Evolutionary conservation across 2,329 filamentous ascomycete species (phyloP).

Genomic region (Fusarium haematococcum): DNA sequence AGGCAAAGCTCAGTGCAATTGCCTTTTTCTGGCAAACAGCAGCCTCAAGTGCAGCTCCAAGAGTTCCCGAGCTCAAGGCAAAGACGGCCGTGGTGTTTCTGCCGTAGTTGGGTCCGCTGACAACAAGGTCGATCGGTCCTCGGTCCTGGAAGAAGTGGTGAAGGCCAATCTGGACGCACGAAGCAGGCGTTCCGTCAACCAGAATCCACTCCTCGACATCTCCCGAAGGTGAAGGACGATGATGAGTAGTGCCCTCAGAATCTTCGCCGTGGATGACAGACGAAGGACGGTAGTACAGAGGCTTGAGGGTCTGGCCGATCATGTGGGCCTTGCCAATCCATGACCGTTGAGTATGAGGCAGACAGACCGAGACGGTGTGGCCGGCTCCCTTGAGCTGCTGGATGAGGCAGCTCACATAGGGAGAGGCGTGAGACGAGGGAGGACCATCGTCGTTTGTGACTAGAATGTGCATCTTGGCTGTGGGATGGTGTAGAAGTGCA

Average conservation of each 20-base stretch:
- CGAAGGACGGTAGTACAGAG: conserved; percentile 82
- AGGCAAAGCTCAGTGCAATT: conserved; percentile 91
- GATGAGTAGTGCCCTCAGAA: conserved; percentile 74
- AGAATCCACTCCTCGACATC: conserved; percentile 82
- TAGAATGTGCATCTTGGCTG: conserved; percentile 68
- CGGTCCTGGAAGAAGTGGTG: conserved; percentile 82
- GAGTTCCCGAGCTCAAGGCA: conserved; percentile 79
- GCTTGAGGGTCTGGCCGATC: conserved; percentile 87
- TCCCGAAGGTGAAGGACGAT: conserved; percentile 64
- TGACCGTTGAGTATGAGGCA: conserved; percentile 91
- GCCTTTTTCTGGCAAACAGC: conserved; percentile 76
- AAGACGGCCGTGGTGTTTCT: conserved; percentile 86
- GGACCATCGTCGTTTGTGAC: conserved; percentile 86
- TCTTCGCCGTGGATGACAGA: conserved; percentile 54
- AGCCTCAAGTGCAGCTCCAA: conserved; percentile 82
- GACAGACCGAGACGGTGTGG: conserved; percentile 89
- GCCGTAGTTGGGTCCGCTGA: conserved; percentile 86
- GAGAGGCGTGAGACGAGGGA: conserved; percentile 80
- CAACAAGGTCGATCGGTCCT: conserved; percentile 79
- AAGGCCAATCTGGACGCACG: conserved; percentile 84
- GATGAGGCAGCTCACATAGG: conserved; percentile 82
- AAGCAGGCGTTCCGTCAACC: conserved; percentile 84
- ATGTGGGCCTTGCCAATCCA: conserved; percentile 99
- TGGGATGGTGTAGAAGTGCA: not conserved
- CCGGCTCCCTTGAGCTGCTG: conserved; percentile 78